Evolutionary conservation across 768 basidiomycete species (phyloP), one percentile per base, ranked within the genome.

Genomic region (Suillus weaverae): DNA sequence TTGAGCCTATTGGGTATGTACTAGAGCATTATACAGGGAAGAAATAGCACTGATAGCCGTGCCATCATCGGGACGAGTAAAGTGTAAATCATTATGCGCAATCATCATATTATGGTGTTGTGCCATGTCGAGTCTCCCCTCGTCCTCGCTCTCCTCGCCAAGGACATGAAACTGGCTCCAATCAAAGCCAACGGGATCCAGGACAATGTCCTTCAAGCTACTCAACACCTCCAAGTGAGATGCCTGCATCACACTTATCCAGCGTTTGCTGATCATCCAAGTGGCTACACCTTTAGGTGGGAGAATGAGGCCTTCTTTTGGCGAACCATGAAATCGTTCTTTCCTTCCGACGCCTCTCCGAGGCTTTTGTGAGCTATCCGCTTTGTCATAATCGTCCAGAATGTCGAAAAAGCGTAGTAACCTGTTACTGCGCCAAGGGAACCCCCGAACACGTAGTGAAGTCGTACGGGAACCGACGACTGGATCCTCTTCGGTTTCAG

Each of bases 241-340:
- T 9, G 54, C 67, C 65, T 76, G 78, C 59, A 83, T 76, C 48
- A 73, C 69, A 36, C 76, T 76, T 59, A 86, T 67, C 91, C 91
- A 92, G 22, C 83, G 76, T 70, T 81, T 81, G 74, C 90, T 91
- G 66, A 92, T 80, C 91, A 92, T 92, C 91, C 91, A 92, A 22
- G 81, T 79, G 6, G 86, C 81, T 10, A 88, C 80, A 2, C 88
- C 89, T 64, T 79, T 78, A 0, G 91, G 91, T 11, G 91, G 91
- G 7, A 90, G 76, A 36, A 78, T 66, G 4, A 86, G 72, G 5
- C 80, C 84, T 13, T 89, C 86, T 70, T 89, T 91, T 2, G 77
- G 73, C 44, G 81, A 79, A 0, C 90, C 91, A 20, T 72, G 69
- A 30, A 76, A 74, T 43, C 91, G 85, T 64, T 83, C 83, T 70